Evolutionary conservation across 2,329 filamentous ascomycete species (phyloP), one percentile per base, ranked within the genome.

Genomic region (Botrytis elliptica): DNA sequence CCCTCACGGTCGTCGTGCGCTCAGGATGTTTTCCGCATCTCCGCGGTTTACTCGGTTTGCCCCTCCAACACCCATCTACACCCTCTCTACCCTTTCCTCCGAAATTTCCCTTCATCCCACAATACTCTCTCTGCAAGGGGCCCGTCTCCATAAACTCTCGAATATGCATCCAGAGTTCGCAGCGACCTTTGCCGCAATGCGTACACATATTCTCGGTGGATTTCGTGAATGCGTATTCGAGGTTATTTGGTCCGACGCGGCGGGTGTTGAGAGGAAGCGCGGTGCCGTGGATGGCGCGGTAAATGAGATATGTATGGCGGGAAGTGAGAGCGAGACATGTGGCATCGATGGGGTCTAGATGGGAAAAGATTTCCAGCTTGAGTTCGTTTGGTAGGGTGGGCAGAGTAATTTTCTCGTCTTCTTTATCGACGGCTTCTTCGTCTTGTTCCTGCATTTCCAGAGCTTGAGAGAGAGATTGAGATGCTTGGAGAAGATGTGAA

Each of bases 331-430:
- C 89, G 57, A 91, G 83, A 79, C 88, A 90, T 57, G 87, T 88
- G 78, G 88, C 88, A 81, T 91, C 89, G 75, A 91, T 90, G 67
- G 88, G 87, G 81, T 91, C 89, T 74, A 91, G 86, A 76, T 87
- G 86, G 80, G 89, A 88, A 78, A 90, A 89, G 75, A 91, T 84
- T 75, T 85, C 83, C 75, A 86, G 89, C 80, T 90, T 88, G 18
- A 91, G 83, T 81, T 91, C 89, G 0, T 85, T 81, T 22, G 89
- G 89, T 3, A 91, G 84, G 57, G 55, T 36, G 75, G 77, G 40
- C 76, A 74, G 59, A 66, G 67, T 46, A 75, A 75, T 42, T 68
- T 42, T 68, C 36, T 68, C 66, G 40, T 42, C 44, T n/a, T 67
- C 46, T 67, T 29, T n/a, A 6, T 57, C 52, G n/a, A 57, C 7